Evolutionary conservation across 805 yeast species (phyloP).

Genomic region (Peterozyma xylosa): DNA sequence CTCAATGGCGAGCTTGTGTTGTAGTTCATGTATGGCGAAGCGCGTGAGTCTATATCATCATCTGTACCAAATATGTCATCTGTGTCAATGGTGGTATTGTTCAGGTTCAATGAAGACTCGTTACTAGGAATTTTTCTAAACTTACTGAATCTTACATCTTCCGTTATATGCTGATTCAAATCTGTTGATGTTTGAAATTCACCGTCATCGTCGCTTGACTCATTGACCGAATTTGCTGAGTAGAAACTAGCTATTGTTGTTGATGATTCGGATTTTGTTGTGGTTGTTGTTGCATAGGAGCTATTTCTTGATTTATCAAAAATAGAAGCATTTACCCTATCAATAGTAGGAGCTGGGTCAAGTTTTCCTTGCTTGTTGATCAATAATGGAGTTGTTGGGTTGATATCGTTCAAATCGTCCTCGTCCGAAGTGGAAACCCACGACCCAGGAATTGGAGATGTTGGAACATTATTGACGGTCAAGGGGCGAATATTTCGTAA

Average conservation of each 20-base stretch:
- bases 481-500: slow-evolving; percentile 9
- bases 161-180: neutral
- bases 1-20: neutral
- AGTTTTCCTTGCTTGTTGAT: too few relatives aligned
- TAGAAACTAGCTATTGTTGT: neutral
- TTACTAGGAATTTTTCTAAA: neutral
- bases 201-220: neutral
- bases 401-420: too few relatives aligned
- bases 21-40: neutral
- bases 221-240: neutral
- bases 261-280: neutral
- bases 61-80: neutral
- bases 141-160: neutral
- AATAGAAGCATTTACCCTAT: too few relatives aligned
- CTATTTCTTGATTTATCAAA: too few relatives aligned
- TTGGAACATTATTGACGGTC: neutral
- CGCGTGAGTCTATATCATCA: neutral
- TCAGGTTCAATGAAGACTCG: neutral
- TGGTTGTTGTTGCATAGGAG: neutral
- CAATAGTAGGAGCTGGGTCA: too few relatives aligned
- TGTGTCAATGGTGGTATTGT: slow-evolving; percentile 1
- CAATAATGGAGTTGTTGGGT: too few relatives aligned
- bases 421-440: neutral
- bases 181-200: neutral
- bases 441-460: slow-evolving; percentile 3